These are phyloP conservation scores for Yueomyces sp. DNA, from an alignment of 1,139 yeast species.

Conservation along the genomic window DNA sequence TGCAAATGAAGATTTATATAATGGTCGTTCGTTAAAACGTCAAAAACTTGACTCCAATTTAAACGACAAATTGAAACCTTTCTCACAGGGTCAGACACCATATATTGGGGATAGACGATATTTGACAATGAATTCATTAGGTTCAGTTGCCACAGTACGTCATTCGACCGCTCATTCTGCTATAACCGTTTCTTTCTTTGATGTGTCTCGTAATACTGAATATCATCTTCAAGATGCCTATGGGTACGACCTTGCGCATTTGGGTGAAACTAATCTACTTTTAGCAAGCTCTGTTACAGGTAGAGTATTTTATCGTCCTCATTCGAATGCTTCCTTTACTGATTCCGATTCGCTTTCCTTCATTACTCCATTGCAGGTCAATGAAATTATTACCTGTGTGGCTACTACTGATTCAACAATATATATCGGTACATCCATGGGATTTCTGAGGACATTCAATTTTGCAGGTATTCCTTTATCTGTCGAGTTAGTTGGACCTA, in stretches of 20 bases:
- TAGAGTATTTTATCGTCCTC: conserved; percentile 31
- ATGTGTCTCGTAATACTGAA: conserved; percentile 64
- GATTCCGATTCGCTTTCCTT: conserved; percentile 31
- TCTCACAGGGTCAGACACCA: conserved; percentile 74
- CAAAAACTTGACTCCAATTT: conserved; percentile 6
- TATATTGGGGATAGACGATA: conserved; percentile 55
- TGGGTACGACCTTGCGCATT: conserved; percentile 62
- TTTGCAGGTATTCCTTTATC: conserved; percentile 43
- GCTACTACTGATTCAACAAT: conserved; percentile 38
- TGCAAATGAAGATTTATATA: not conserved
- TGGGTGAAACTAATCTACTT: conserved; percentile 54
- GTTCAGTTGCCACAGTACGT: conserved; percentile 72
- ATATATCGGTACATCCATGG: conserved; percentile 43
- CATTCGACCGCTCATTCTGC: conserved; percentile 47
- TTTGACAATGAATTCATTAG: conserved; percentile 67
- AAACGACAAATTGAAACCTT: conserved; percentile 23
- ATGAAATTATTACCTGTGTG: conserved; percentile 38
- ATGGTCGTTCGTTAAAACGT: not conserved
- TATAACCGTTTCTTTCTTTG: conserved; percentile 78
- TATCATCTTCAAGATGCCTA: conserved; percentile 74
- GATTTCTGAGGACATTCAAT: conserved; percentile 43
- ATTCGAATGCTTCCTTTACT: conserved; percentile 23
- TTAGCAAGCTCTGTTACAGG: conserved; percentile 39
- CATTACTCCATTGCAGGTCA: conserved; percentile 25
- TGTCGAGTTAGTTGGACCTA: conserved; percentile 40